Percentiles rank a stretch among this genome's conserved stretches.
Conservation (phyloP, 192 early-diverging fungal species). For the Cetraspora pellucida region DNA sequence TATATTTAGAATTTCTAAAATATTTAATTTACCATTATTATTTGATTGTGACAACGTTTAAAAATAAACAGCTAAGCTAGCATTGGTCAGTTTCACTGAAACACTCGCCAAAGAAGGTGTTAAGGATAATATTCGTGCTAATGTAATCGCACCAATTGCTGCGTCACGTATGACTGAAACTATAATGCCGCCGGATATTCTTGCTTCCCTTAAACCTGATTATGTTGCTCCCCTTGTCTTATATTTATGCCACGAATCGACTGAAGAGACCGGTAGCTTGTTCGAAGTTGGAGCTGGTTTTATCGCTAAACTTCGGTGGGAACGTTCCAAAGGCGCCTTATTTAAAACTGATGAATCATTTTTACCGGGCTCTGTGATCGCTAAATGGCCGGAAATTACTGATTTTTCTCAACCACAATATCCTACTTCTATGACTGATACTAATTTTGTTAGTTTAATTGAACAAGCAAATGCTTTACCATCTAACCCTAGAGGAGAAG, state of each 20-base stretch:
- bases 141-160: conserved; percentile 96
- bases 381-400: conserved; percentile 75
- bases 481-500: conserved; percentile 59
- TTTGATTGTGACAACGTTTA: not conserved
- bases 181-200: conserved; percentile 92
- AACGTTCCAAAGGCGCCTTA: conserved; percentile 82
- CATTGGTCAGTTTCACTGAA: conserved; percentile 86
- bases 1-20: too few species aligned
- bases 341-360: conserved; percentile 90
- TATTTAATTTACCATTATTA: not conserved
- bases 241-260: conserved; percentile 90
- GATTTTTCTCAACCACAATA: conserved; percentile 69
- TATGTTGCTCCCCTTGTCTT: conserved; percentile 93
- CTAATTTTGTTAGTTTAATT: conserved; percentile 79
- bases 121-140: conserved; percentile 91
- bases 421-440: conserved; percentile 75
- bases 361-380: conserved; percentile 79
- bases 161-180: conserved; percentile 98
- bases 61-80: conserved; percentile 79
- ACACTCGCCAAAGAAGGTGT: conserved; percentile 93
- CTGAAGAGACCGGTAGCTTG: conserved; percentile 78
- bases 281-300: conserved; percentile 98
- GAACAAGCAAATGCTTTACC: conserved; percentile 73
- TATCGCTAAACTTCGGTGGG: conserved; percentile 91
- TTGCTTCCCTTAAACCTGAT: conserved; percentile 95